Base-by-base conservation (phyloP, 1,139 yeast species). In the Protomyces pachydermus region DNA sequence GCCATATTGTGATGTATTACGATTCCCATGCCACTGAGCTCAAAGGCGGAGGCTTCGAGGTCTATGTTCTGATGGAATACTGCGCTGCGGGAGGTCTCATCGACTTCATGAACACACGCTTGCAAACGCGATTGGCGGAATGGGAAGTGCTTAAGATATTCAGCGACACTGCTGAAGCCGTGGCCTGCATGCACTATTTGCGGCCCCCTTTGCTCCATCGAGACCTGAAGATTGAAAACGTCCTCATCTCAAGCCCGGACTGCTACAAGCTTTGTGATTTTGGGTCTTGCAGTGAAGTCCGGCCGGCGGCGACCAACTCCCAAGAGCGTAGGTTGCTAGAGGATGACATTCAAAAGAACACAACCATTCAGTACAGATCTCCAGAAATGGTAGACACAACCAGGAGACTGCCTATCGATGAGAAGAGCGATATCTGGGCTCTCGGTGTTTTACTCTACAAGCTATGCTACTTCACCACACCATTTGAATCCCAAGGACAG, bases 361-460 rank as follows among this genome's bases (percentile, higher is more conserved):
- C 98, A 0, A 93, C 98, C 1, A 96, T 97, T n/a, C 98, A 93
- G 74, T 93, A 93, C 75, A 80, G 98, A 69, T 82, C 96, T 1
- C 98, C 98, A 0, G 98, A 93, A 75, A 93, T 93, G 98, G 82
- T 95, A 63, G 98, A 93, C 75, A 80, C 93, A 54, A 83, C 87
- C 68, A 81, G 87, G 68, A 89, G 95, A 3, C 81, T 87, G 67
- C 95, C 98, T 2, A 88, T 93, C 67, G 96, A 91, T 75, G 98
- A 93, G 72, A 93, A 93, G 74, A 84, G 91, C 67, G 98, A 93
- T 75, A 85, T 93, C 39, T 93, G 98, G 98, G 98, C 98, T 0
- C 78, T 93, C 66, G 98, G 98, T 14, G 84, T 91, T 35, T 88
- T 95, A 69, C 78, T 93, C 63, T 93, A 91, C 78, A 93, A 95